phyloP scores from a whole-genome alignment of 805 yeast genomes.

The Scheffersomyces coipomensis region DNA sequence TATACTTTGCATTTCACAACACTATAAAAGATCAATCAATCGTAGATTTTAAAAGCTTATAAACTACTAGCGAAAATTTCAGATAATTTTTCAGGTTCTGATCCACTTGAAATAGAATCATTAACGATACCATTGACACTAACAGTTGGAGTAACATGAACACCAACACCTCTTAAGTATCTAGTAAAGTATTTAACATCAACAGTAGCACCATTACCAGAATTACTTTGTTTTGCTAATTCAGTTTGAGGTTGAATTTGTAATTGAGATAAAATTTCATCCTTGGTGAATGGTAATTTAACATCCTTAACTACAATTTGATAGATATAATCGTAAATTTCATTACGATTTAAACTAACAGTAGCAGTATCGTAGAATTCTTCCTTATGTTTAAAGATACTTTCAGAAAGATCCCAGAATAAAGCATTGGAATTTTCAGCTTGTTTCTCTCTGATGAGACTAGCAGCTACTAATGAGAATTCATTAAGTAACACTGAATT shows the following conservation, averaged over 20 bases:
- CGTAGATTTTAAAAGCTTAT: too few relatives aligned
- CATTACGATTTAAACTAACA: slow-evolving; percentile 50
- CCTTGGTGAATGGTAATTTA: slow-evolving; percentile 26
- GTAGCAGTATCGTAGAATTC: slow-evolving; percentile 63
- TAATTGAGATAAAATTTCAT: slow-evolving; percentile 36
- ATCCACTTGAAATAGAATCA: slow-evolving; percentile 60
- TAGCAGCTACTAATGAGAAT: slow-evolving; percentile 68
- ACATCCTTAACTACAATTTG: slow-evolving; percentile 31
- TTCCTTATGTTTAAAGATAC: slow-evolving; percentile 54
- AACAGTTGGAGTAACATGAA: slow-evolving; percentile 85
- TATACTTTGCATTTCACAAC: too few relatives aligned
- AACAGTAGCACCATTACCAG: slow-evolving; percentile 55
- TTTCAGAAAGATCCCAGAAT: slow-evolving; percentile 50
- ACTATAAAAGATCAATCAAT: too few relatives aligned
- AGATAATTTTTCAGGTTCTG: slow-evolving; percentile 45
- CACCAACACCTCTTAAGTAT: slow-evolving; percentile 71
- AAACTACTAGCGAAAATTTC: slow-evolving; percentile 31
- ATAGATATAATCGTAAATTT: slow-evolving; percentile 54
- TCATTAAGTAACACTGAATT: slow-evolving; percentile 68
- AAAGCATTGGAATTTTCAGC: slow-evolving; percentile 17
- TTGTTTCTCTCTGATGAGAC: slow-evolving; percentile 46
- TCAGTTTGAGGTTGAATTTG: slow-evolving; percentile 26
- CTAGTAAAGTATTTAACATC: slow-evolving; percentile 75
- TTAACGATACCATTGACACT: slow-evolving; percentile 65
- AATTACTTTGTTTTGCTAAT: slow-evolving; percentile 39